Percentiles rank a stretch among this genome's conserved stretches.
These are phyloP conservation scores for Bipolaris cookei DNA, from an alignment of 2,329 filamentous ascomycete species.

Conservation along the genomic window DNA sequence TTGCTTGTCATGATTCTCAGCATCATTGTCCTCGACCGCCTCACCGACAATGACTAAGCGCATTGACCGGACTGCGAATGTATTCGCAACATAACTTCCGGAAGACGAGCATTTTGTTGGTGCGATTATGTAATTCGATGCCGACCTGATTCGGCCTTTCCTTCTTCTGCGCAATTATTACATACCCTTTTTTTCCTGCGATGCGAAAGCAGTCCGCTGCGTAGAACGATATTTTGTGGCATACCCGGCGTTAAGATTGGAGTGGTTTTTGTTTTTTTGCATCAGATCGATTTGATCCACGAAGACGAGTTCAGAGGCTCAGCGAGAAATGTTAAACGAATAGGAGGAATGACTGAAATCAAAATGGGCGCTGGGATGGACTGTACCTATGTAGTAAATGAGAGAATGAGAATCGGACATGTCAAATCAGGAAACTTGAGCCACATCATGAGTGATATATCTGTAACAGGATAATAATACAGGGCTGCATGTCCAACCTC, in stretches of 20 bases:
- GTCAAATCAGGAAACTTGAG: conserved; percentile 15
- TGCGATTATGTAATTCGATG: conserved; percentile 35
- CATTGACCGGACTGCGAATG: not conserved
- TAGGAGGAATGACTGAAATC: conserved; percentile 18
- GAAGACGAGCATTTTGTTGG: conserved; percentile 21
- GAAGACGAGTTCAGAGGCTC: conserved; percentile 11
- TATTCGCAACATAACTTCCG: conserved; percentile 17
- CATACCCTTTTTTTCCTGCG: conserved; percentile 40
- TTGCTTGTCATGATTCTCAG: conserved; percentile 96
- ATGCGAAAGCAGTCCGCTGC: conserved; percentile 33
- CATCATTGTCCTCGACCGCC: conserved; percentile 76
- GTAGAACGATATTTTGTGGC: conserved; percentile 33
- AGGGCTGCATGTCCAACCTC: not conserved
- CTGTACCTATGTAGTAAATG: conserved; percentile 39
- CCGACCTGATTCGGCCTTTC: conserved; percentile 36
- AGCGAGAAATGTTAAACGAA: conserved; percentile 14
- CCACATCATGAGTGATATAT: not conserved
- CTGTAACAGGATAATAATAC: not conserved
- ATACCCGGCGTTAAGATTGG: conserved; percentile 39
- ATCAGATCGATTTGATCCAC: conserved; percentile 21
- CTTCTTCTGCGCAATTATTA: conserved; percentile 36
- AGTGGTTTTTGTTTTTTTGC: conserved; percentile 17
- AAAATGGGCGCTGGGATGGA: conserved; percentile 28
- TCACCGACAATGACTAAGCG: conserved; percentile 53
- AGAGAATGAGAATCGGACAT: conserved; percentile 30